phyloP scores from a whole-genome alignment of 2,329 filamentous ascomycete genomes.

The Botryotinia calthae region DNA sequence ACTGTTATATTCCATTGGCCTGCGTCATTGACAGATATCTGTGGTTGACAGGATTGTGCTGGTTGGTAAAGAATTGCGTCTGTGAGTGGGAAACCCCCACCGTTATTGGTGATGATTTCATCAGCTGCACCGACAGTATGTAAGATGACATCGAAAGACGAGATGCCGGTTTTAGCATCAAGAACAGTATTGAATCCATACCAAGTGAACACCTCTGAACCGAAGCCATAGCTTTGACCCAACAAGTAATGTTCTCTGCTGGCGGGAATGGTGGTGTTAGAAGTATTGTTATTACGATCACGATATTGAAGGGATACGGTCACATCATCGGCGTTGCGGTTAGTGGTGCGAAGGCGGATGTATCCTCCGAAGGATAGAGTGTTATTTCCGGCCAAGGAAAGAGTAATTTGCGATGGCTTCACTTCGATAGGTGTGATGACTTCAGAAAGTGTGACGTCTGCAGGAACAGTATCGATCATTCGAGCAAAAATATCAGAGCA shows the following conservation, averaged over 20 bases:
- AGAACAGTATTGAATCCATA: not conserved
- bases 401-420: not conserved
- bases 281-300: not conserved
- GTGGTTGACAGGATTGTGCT: not conserved
- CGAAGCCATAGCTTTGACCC: not conserved
- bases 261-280: not conserved
- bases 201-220: not conserved
- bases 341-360: conserved; percentile 7
- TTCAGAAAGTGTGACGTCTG: conserved; percentile 49
- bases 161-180: not conserved
- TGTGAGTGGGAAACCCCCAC: not conserved
- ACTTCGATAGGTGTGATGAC: conserved; percentile 49
- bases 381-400: not conserved
- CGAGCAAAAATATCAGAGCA: conserved; percentile 54
- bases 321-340: not conserved
- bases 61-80: not conserved
- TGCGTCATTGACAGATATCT: not conserved
- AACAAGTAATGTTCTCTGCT: not conserved
- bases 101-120: conserved; percentile 3
- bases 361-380: not conserved
- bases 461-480: conserved; percentile 59
- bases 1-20: not conserved
- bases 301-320: not conserved
- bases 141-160: conserved; percentile 1
- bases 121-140: not conserved